A percentile compares a stretch with the other conserved stretches of the same genome.
These are phyloP conservation scores for Pleurozium schreberi DNA, from an alignment of 225 moss, liverwort and hornwort species.

Conservation along the genomic window DNA sequence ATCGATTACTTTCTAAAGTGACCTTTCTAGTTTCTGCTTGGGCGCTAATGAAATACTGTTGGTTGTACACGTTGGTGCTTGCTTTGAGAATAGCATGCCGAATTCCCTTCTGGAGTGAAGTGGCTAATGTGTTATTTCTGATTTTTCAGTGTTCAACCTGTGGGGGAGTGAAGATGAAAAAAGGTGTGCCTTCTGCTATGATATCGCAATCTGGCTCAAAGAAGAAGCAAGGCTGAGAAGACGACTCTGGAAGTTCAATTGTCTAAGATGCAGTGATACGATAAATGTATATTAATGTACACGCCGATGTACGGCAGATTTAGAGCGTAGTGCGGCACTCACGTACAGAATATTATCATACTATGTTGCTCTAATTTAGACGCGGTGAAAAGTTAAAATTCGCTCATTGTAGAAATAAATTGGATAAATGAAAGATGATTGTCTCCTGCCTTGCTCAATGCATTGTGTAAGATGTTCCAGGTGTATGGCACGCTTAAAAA, in stretches of 20 bases:
- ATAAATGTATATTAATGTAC: conserved; percentile 15
- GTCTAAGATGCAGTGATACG: neutral
- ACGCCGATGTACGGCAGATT: conserved; percentile 20
- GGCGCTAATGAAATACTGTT: neutral
- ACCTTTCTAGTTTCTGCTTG: neutral
- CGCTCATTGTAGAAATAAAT: neutral
- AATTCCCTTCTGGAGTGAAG: neutral
- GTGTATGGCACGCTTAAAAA: neutral
- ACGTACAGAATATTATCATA: neutral
- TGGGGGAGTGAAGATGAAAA: conserved; percentile 58
- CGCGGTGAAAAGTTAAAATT: neutral
- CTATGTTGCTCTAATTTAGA: neutral
- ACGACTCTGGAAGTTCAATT: neutral
- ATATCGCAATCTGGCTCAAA: neutral
- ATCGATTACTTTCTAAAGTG: neutral
- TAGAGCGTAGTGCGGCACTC: neutral
- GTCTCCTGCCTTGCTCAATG: neutral
- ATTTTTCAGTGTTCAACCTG: conserved; percentile 66
- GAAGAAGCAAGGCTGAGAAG: neutral
- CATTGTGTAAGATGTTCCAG: neutral
- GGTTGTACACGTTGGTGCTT: neutral
- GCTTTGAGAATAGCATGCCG: neutral
- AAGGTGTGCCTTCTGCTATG: conserved; percentile 39
- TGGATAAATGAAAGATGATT: neutral
- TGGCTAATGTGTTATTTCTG: neutral